Percentiles rank a stretch among this genome's conserved stretches.
Evolutionary conservation across 139 green algal genomes (phyloP).

Genomic region (Mesotaenium endlicherianum): DNA sequence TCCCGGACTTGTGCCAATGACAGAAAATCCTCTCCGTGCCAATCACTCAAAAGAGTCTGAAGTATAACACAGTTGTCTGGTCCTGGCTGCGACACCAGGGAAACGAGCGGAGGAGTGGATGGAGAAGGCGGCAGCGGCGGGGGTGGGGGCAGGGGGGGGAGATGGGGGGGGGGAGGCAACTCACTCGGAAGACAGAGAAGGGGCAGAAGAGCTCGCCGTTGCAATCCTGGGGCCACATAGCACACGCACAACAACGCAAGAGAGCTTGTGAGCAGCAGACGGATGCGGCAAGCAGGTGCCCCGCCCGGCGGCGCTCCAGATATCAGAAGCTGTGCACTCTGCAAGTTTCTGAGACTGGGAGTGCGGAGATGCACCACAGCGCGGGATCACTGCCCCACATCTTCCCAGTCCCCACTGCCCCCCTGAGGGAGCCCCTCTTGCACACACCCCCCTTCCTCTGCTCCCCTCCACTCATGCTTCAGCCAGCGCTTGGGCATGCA

Average conservation of each 20-base stretch:
- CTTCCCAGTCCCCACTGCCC: too few species aligned
- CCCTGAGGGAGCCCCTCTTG: too few species aligned
- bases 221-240: slow-evolving; percentile 14
- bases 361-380: too few species aligned
- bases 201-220: slow-evolving; percentile 31
- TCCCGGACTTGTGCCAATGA: not conserved
- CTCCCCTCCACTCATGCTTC: too few species aligned
- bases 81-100: not conserved
- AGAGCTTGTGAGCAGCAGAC: too few species aligned
- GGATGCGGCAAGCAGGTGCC: too few species aligned
- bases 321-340: too few species aligned
- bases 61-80: not conserved
- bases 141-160: not conserved
- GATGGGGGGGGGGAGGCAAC: not conserved
- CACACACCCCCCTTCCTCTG: too few species aligned
- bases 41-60: not conserved
- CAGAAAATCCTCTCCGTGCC: not conserved
- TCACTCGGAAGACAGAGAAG: slow-evolving; percentile 31
- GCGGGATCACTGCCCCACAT: too few species aligned
- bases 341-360: too few species aligned
- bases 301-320: too few species aligned
- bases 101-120: not conserved
- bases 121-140: not conserved
- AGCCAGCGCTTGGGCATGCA: too few species aligned
- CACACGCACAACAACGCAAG: not conserved